phyloP scores from a whole-genome alignment of 2,329 filamentous ascomycete species.

The Aspergillus caelatus region DNA sequence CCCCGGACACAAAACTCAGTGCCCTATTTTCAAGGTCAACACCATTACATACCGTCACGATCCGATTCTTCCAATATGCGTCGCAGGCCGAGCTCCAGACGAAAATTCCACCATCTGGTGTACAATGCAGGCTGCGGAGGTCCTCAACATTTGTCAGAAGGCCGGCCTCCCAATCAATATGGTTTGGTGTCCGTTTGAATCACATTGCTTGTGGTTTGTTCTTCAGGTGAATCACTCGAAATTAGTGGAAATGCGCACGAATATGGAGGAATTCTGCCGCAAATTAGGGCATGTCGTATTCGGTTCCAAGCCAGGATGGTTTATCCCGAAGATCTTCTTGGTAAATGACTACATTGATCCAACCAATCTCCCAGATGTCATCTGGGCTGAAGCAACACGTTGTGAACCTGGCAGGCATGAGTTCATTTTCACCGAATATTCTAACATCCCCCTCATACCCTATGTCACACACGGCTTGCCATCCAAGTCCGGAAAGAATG shows the following conservation, averaged over 20 bases:
- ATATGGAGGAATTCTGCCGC: conserved; percentile 17
- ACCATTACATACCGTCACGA: conserved; percentile 22
- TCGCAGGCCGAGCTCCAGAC: conserved; percentile 20
- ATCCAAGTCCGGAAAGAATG: background rate
- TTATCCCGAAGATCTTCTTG: conserved; percentile 23
- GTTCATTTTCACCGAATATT: conserved; percentile 2
- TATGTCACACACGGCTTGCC: background rate
- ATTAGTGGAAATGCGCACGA: conserved; percentile 16
- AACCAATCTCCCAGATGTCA: conserved; percentile 19
- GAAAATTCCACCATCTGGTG: conserved; percentile 26
- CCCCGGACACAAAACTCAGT: conserved; percentile 12
- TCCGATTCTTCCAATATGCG: conserved; percentile 21
- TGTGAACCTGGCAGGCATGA: conserved; percentile 1
- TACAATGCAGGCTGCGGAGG: conserved; percentile 19
- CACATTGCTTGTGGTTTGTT: conserved; percentile 21
- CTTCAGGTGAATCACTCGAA: conserved; percentile 20
- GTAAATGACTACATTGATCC: conserved; percentile 25
- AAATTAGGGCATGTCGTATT: conserved; percentile 22
- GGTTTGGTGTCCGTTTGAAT: conserved; percentile 25
- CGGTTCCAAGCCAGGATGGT: conserved; percentile 25
- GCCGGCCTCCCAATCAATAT: conserved; percentile 20
- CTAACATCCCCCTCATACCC: conserved; percentile 1
- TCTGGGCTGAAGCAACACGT: conserved; percentile 20
- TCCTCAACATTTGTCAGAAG: conserved; percentile 21
- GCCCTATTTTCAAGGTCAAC: conserved; percentile 23